Conservation (phyloP, 2,329 filamentous ascomycete genomes). For the Penicillium sp. region DNA sequence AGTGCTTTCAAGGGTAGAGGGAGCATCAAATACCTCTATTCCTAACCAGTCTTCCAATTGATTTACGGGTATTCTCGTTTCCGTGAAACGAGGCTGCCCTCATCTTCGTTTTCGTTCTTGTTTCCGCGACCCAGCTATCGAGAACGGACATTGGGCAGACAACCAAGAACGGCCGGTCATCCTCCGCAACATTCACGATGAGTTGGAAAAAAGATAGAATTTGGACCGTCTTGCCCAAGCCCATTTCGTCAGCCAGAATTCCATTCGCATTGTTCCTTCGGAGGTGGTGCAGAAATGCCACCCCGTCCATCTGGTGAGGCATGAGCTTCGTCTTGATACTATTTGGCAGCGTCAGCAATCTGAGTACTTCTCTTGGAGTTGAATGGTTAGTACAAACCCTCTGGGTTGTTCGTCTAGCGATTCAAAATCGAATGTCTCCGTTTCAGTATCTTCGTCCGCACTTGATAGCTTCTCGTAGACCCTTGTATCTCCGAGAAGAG, state of each 20-base stretch:
- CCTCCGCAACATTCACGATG: slow-evolving; percentile 36
- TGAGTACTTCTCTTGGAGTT: not conserved
- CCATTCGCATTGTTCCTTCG: slow-evolving; percentile 24
- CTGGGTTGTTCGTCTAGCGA: not conserved
- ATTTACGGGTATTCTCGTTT: slow-evolving; percentile 37
- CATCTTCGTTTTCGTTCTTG: slow-evolving; percentile 47
- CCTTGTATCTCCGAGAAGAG: not conserved
- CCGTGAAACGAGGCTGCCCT: slow-evolving; percentile 49
- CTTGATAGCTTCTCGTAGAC: not conserved
- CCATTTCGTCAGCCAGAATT: slow-evolving; percentile 29
- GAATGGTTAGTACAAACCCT: not conserved
- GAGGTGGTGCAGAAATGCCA: slow-evolving; percentile 47
- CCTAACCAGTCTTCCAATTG: slow-evolving; percentile 16
- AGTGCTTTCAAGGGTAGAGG: not conserved
- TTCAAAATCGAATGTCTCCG: not conserved
- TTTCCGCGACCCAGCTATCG: slow-evolving; percentile 47
- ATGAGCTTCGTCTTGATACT: slow-evolving; percentile 50
- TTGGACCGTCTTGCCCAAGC: slow-evolving; percentile 28
- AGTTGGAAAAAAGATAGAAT: slow-evolving; percentile 44
- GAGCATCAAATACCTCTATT: not conserved
- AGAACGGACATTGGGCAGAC: slow-evolving; percentile 52
- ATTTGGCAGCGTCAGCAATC: not conserved
- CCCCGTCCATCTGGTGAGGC: slow-evolving; percentile 48
- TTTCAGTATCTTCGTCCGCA: not conserved
- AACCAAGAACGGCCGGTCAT: slow-evolving; percentile 29